Evolutionary conservation across 1,284 basidiomycete species (phyloP).

Genomic region (Neolentinus lepideus): DNA sequence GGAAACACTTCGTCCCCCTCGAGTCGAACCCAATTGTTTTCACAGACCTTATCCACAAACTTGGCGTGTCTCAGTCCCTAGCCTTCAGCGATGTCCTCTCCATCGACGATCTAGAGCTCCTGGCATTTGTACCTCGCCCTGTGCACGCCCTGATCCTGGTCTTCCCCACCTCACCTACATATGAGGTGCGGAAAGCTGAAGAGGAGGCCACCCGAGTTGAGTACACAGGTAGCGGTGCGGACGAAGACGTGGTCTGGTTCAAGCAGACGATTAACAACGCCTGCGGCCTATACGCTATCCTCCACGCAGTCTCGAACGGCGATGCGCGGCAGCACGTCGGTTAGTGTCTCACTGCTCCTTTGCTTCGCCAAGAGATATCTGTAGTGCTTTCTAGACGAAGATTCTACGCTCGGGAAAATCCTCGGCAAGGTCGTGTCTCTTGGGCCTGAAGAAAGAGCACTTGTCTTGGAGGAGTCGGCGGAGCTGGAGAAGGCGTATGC

Average conservation of each 20-base stretch:
- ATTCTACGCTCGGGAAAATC: background rate
- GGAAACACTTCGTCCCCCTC: background rate
- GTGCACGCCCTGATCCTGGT: constrained; percentile 36
- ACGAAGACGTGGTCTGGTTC: constrained; percentile 25
- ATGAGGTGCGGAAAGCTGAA: constrained; percentile 13
- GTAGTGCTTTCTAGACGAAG: background rate
- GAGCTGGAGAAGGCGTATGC: constrained; percentile 23
- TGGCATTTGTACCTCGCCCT: constrained; percentile 32
- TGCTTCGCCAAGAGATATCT: background rate
- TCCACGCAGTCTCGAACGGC: constrained; percentile 25
- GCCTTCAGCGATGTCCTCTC: constrained; percentile 38
- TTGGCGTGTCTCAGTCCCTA: constrained; percentile 25
- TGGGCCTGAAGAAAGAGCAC: constrained; percentile 19
- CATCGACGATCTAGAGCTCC: constrained; percentile 32
- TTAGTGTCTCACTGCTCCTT: constrained; percentile 8
- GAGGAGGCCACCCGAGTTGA: constrained; percentile 15
- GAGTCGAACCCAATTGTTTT: constrained; percentile 16
- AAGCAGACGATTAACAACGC: constrained; percentile 28
- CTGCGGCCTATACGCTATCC: constrained; percentile 26
- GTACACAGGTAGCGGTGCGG: constrained; percentile 22
- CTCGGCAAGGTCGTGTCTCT: constrained; percentile 6
- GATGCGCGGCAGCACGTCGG: constrained; percentile 18
- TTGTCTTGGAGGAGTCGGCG: constrained; percentile 21
- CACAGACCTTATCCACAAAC: constrained; percentile 21
- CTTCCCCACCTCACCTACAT: constrained; percentile 26